A percentile compares a stretch with the other conserved stretches of the same genome.
Conservation (phyloP, 345 rosid species). For the Raphanus raphanistrum region DNA sequence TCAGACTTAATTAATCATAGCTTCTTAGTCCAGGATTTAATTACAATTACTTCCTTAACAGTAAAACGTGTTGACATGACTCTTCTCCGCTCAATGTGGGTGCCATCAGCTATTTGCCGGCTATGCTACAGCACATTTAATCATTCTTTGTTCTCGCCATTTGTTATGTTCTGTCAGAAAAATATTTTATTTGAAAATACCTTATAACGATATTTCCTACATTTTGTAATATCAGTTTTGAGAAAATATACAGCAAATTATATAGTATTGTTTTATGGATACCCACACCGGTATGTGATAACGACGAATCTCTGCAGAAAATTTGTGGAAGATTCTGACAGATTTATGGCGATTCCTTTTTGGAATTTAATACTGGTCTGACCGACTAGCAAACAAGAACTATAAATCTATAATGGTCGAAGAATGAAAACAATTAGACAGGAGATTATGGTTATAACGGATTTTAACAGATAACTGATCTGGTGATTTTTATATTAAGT, state of each 20-base stretch:
- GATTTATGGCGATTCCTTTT: not conserved
- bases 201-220: not conserved
- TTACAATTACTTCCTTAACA: constrained; percentile 34
- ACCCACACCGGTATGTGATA: not conserved
- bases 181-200: not conserved
- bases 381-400: not conserved
- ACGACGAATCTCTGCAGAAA: constrained; percentile 22
- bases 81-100: constrained; percentile 36
- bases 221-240: not conserved
- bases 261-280: not conserved
- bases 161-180: constrained; percentile 20
- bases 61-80: constrained; percentile 44
- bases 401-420: not conserved
- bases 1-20: constrained; percentile 26
- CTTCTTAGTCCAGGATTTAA: constrained; percentile 19
- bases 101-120: constrained; percentile 39
- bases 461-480: constrained; percentile 1
- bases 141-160: not conserved
- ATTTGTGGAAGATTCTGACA: constrained; percentile 23
- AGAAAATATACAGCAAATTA: not conserved
- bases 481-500: not conserved
- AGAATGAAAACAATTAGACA: not conserved
- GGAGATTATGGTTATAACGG: not conserved
- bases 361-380: not conserved
- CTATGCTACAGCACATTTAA: constrained; percentile 34